Evolutionary conservation across 352 stramenopile species (phyloP).

Genomic region (Pythium chondricola): DNA sequence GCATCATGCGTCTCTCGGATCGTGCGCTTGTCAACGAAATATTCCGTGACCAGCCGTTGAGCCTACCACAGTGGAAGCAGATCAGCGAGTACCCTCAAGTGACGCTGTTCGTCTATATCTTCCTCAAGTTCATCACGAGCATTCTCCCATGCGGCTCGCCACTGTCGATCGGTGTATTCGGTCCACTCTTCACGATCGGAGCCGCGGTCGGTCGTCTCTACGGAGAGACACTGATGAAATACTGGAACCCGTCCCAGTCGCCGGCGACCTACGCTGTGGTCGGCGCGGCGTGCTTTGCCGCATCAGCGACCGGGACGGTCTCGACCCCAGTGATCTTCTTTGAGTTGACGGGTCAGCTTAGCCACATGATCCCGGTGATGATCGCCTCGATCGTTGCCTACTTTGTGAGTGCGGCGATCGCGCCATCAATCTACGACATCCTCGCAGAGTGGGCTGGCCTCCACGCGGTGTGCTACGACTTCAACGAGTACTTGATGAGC

Average conservation of each 20-base stretch:
- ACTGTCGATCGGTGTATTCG: constrained; percentile 76
- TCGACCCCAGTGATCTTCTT: constrained; percentile 87
- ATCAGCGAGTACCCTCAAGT: constrained; percentile 48
- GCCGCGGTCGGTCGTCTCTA: constrained; percentile 67
- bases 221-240: constrained; percentile 70
- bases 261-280: constrained; percentile 87
- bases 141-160: constrained; percentile 64
- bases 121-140: constrained; percentile 66
- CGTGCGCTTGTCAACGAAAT: constrained; percentile 69
- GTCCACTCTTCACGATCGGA: constrained; percentile 77
- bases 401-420: constrained; percentile 70
- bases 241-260: constrained; percentile 71
- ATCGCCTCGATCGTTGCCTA: constrained; percentile 76
- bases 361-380: constrained; percentile 81
- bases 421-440: constrained; percentile 83
- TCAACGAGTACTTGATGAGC: constrained; percentile 71
- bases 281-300: constrained; percentile 86
- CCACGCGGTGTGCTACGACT: constrained; percentile 79
- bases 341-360: constrained; percentile 73
- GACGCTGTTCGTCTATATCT: constrained; percentile 63
- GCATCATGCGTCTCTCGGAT: constrained; percentile 70
- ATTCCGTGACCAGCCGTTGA: constrained; percentile 59
- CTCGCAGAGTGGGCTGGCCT: constrained; percentile 69
- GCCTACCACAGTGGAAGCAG: constrained; percentile 53
- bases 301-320: constrained; percentile 87